Conservation (phyloP, 2,329 filamentous ascomycete species). For the Hymenoscyphus occultus region DNA sequence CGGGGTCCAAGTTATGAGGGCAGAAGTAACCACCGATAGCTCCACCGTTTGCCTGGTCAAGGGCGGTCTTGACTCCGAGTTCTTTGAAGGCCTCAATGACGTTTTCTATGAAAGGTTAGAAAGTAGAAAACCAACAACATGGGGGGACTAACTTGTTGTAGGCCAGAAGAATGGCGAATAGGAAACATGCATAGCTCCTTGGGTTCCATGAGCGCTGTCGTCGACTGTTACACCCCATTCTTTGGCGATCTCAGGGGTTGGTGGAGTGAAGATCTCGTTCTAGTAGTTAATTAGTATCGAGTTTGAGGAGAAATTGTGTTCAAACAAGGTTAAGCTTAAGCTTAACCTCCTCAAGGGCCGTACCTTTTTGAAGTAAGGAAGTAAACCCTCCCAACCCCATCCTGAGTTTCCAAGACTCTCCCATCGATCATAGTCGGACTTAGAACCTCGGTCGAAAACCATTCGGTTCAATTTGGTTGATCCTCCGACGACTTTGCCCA, state of each 20-base stretch:
- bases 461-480: conserved; percentile 1
- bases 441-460: neutral
- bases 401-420: conserved; percentile 6
- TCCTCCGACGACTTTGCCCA: conserved; percentile 7
- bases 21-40: neutral
- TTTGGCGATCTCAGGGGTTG: neutral
- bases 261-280: conserved; percentile 5
- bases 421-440: conserved; percentile 10
- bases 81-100: neutral
- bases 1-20: neutral
- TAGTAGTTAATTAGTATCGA: neutral
- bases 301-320: neutral
- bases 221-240: neutral
- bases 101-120: neutral
- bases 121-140: neutral
- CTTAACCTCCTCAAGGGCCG: neutral
- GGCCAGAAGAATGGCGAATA: conserved; percentile 5
- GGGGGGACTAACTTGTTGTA: neutral
- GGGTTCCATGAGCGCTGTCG: neutral
- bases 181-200: neutral
- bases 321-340: neutral
- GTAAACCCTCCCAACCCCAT: conserved; percentile 5
- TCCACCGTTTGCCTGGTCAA: neutral
- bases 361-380: conserved; percentile 14
- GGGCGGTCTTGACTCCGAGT: neutral